Percentiles rank a stretch among this genome's conserved stretches.
These are phyloP conservation scores for Globisporangium canariense DNA, from an alignment of 352 stramenopile species.

Conservation along the genomic window DNA sequence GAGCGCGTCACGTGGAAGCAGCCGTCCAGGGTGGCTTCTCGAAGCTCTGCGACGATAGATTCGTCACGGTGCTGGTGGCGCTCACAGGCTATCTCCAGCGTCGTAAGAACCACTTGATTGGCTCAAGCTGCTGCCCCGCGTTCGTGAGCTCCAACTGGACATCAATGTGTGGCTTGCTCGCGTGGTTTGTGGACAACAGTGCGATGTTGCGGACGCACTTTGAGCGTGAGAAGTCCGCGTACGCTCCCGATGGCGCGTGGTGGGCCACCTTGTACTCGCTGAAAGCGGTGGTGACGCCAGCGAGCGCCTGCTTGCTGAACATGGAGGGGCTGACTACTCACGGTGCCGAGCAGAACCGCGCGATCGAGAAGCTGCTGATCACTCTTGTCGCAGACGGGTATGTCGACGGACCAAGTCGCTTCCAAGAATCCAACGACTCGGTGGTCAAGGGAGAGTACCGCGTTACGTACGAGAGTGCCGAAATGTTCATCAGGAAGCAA, in stretches of 20 bases:
- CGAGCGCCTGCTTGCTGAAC: neutral
- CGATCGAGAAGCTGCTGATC: constrained; percentile 16
- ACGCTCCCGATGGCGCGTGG: constrained; percentile 3
- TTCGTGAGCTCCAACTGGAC: constrained; percentile 6
- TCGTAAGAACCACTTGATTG: neutral
- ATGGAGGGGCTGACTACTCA: constrained; percentile 8
- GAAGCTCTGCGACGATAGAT: constrained; percentile 6
- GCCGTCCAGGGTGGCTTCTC: constrained; percentile 7
- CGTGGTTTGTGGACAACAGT: constrained; percentile 9
- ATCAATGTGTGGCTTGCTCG: neutral
- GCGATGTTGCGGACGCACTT: neutral
- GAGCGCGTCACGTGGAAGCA: constrained; percentile 6
- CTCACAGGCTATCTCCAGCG: neutral
- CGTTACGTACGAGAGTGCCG: constrained; percentile 14
- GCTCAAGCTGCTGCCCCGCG: neutral
- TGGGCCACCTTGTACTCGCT: constrained; percentile 12
- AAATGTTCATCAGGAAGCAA: constrained; percentile 16
- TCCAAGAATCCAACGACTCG: neutral
- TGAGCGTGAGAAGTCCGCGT: neutral
- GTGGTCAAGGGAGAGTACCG: constrained; percentile 13
- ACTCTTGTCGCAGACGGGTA: constrained; percentile 11
- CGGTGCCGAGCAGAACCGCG: constrained; percentile 13
- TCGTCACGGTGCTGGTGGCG: neutral
- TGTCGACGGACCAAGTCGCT: constrained; percentile 14
- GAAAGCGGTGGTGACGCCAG: neutral